phyloP scores from a whole-genome alignment of 2,329 filamentous ascomycete genomes.

The Monilinia laxa region DNA sequence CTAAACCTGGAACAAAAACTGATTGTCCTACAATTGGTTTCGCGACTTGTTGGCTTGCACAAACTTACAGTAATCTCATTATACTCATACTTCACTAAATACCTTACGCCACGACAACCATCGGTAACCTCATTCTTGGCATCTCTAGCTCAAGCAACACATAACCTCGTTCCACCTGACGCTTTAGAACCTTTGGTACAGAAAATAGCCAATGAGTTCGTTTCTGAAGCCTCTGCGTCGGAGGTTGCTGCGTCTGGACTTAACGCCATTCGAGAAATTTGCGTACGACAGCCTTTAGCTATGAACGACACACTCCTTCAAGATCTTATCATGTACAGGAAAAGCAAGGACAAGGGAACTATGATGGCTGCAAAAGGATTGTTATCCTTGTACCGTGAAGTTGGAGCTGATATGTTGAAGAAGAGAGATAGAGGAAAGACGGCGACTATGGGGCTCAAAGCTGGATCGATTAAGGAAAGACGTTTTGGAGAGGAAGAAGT shows the following conservation, averaged over 20 bases:
- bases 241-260: slow-evolving; percentile 91
- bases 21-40: slow-evolving; percentile 86
- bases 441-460: slow-evolving; percentile 77
- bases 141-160: slow-evolving; percentile 86
- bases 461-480: slow-evolving; percentile 71
- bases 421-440: slow-evolving; percentile 91
- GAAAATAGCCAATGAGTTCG: slow-evolving; percentile 98
- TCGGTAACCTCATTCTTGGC: slow-evolving; percentile 73
- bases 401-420: slow-evolving; percentile 83
- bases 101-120: slow-evolving; percentile 25
- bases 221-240: slow-evolving; percentile 86
- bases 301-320: slow-evolving; percentile 96
- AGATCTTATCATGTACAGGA: slow-evolving; percentile 91
- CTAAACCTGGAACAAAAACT: slow-evolving; percentile 86
- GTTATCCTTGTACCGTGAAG: slow-evolving; percentile 85
- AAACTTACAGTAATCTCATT: slow-evolving; percentile 85
- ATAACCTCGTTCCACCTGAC: slow-evolving; percentile 89
- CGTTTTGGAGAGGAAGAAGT: slow-evolving; percentile 79
- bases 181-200: slow-evolving; percentile 84
- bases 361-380: slow-evolving; percentile 97
- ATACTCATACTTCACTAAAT: slow-evolving; percentile 60
- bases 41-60: slow-evolving; percentile 86
- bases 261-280: slow-evolving; percentile 93
- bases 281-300: slow-evolving; percentile 86
- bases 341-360: slow-evolving; percentile 98